Conservation (phyloP, 805 yeast species). For the Teunomyces tritomae region DNA sequence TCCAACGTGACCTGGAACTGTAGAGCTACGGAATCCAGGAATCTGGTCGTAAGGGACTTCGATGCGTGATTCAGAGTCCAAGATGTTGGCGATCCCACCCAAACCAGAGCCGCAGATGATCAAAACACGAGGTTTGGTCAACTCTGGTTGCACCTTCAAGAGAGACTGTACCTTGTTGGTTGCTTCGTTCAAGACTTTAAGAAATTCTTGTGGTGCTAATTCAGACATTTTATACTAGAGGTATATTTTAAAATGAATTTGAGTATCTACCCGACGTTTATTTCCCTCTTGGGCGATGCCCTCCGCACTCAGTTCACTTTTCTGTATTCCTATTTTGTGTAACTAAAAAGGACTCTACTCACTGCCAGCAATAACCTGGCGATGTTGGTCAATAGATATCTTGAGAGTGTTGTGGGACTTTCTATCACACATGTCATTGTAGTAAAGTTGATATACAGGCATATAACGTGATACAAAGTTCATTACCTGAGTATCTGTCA, state of each 20-base stretch:
- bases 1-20: constrained; percentile 91
- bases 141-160: constrained; percentile 9
- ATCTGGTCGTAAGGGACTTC: constrained; percentile 63
- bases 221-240: not conserved
- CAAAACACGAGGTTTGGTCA: constrained; percentile 55
- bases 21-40: constrained; percentile 78
- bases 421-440: constrained; percentile 36
- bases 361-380: constrained; percentile 7
- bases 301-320: not conserved
- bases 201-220: constrained; percentile 15
- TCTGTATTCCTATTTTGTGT: not conserved
- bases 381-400: constrained; percentile 13
- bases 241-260: not conserved
- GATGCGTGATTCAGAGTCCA: constrained; percentile 40
- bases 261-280: not conserved
- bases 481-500: constrained; percentile 70
- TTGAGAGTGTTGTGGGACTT: constrained; percentile 9
- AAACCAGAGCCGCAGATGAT: constrained; percentile 95
- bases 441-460: constrained; percentile 80
- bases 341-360: not conserved
- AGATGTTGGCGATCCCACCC: constrained; percentile 71
- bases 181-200: constrained; percentile 19
- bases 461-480: constrained; percentile 77
- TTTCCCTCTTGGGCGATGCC: constrained; percentile 1
- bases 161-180: constrained; percentile 13